Evolutionary conservation across 352 stramenopile genomes (phyloP).

Genomic region (Phytophthora chlamydospora): DNA sequence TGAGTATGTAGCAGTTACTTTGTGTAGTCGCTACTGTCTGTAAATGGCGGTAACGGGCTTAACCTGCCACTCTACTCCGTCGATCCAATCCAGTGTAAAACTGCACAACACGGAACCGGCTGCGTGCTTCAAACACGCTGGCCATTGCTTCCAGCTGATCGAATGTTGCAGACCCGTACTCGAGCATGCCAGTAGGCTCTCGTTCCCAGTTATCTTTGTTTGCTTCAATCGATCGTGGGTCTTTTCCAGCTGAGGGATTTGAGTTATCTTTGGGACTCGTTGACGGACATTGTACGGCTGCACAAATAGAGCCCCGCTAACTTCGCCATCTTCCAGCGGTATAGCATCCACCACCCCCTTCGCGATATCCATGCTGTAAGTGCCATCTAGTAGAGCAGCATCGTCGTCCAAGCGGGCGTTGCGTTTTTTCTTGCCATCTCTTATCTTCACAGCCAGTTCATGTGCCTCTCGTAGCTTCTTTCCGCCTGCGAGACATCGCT

Average conservation of each 20-base stretch:
- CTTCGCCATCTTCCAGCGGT: background rate
- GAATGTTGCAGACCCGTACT: slow-evolving; percentile 1
- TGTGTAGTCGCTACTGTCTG: background rate
- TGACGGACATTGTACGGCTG: background rate
- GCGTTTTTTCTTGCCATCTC: background rate
- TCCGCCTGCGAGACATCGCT: background rate
- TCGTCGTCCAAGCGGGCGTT: slow-evolving; percentile 5
- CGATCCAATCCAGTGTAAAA: slow-evolving; percentile 5
- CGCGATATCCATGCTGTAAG: slow-evolving; percentile 5
- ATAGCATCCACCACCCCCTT: background rate
- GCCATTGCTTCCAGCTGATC: slow-evolving; percentile 6
- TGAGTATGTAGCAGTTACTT: background rate
- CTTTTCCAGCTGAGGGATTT: background rate
- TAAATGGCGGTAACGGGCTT: background rate
- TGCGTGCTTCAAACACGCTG: slow-evolving; percentile 1
- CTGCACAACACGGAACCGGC: background rate
- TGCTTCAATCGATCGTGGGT: background rate
- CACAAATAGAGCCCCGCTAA: background rate
- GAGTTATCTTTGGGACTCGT: background rate
- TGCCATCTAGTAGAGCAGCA: background rate
- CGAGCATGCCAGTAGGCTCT: background rate
- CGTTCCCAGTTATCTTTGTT: slow-evolving; percentile 1
- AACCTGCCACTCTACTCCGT: slow-evolving; percentile 6
- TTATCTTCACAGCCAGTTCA: background rate
- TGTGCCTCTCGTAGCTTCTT: background rate